phyloP scores from a whole-genome alignment of 2,329 filamentous ascomycete species.

The Bipolaris oryzae region DNA sequence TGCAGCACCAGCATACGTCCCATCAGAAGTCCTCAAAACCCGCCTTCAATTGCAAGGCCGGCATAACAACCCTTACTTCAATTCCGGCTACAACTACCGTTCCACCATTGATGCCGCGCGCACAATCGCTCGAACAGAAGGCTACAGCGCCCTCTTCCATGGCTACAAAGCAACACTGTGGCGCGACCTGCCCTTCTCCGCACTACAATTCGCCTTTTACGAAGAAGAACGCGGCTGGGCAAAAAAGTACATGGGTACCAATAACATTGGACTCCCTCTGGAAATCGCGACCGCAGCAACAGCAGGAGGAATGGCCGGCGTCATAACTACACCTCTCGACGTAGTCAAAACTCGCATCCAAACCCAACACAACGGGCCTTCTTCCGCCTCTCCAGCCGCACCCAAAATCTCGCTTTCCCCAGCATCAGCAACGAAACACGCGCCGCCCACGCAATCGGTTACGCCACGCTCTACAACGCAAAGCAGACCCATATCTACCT shows the following conservation, averaged over 20 bases:
- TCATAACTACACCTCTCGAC: slow-evolving; percentile 93
- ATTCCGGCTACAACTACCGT: slow-evolving; percentile 94
- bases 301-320: slow-evolving; percentile 89
- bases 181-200: slow-evolving; percentile 93
- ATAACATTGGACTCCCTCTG: slow-evolving; percentile 82
- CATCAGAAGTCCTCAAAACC: slow-evolving; percentile 98
- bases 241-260: slow-evolving; percentile 74
- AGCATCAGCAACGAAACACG: slow-evolving; percentile 40
- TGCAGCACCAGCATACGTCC: slow-evolving; percentile 91
- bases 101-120: slow-evolving; percentile 81
- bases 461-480: slow-evolving; percentile 34
- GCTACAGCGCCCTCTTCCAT: slow-evolving; percentile 84
- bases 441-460: slow-evolving; percentile 27
- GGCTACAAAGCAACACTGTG: slow-evolving; percentile 97
- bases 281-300: slow-evolving; percentile 89
- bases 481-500: slow-evolving; percentile 82
- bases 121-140: slow-evolving; percentile 84
- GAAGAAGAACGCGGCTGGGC: slow-evolving; percentile 89
- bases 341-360: slow-evolving; percentile 97
- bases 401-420: slow-evolving; percentile 26
- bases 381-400: slow-evolving; percentile 18
- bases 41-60: slow-evolving; percentile 92
- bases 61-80: slow-evolving; percentile 92
- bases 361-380: slow-evolving; percentile 74
- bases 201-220: slow-evolving; percentile 97